A percentile compares a stretch with the other conserved stretches of the same genome.
Conservation (phyloP, 257 asterid species). For the Solanum sejunctum region DNA sequence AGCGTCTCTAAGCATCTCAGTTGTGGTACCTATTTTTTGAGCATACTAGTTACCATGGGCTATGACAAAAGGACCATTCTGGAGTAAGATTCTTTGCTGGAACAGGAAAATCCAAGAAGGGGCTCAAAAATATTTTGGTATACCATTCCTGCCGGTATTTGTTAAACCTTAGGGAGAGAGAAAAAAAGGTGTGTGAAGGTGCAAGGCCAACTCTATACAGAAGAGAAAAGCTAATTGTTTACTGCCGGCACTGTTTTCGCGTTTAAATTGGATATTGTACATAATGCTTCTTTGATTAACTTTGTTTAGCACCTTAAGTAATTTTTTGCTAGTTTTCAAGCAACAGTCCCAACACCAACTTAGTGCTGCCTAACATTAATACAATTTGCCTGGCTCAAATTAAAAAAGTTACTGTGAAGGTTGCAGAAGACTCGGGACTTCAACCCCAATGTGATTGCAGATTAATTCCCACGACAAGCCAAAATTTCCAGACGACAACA, state of each 20-base stretch:
- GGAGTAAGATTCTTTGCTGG: background rate
- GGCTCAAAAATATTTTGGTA: background rate
- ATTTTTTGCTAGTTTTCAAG: background rate
- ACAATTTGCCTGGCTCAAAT: background rate
- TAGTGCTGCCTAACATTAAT: background rate
- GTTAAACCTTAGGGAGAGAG: background rate
- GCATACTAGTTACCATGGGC: background rate
- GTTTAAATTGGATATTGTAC: background rate
- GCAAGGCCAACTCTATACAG: background rate
- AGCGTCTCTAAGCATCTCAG: background rate
- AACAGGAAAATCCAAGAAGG: background rate
- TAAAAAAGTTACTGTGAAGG: background rate
- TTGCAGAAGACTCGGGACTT: background rate
- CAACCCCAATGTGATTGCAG: background rate
- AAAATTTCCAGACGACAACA: background rate
- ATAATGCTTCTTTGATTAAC: background rate
- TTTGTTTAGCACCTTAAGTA: background rate
- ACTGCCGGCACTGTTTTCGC: background rate
- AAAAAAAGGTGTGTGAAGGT: background rate
- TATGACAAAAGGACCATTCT: background rate
- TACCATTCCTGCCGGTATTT: background rate
- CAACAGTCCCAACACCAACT: background rate
- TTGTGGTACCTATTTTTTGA: background rate
- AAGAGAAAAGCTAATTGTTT: background rate
- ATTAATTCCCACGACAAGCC: background rate